Evolutionary conservation across 2,329 filamentous ascomycete species (phyloP).

Genomic region (Colletotrichum sansevieriae): DNA sequence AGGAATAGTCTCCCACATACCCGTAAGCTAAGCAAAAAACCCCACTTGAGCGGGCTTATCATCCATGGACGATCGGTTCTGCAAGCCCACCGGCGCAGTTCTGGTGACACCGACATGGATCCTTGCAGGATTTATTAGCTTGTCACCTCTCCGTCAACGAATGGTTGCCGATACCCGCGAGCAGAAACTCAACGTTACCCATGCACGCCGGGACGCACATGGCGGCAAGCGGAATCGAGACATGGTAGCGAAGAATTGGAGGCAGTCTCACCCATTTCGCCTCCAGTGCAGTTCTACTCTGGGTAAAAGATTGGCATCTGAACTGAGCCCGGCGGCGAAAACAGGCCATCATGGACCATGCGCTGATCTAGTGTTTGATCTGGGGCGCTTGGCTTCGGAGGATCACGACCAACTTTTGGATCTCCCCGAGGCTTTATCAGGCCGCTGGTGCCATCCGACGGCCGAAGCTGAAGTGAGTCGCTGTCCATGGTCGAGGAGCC

Average conservation of each 20-base stretch:
- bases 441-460: slow-evolving; percentile 11
- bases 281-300: slow-evolving; percentile 7
- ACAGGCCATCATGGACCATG: slow-evolving; percentile 20
- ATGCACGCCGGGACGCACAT: slow-evolving; percentile 28
- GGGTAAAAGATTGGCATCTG: slow-evolving; percentile 26
- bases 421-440: slow-evolving; percentile 10
- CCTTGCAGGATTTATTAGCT: slow-evolving; percentile 21
- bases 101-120: slow-evolving; percentile 27
- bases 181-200: slow-evolving; percentile 10
- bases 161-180: background rate
- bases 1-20: slow-evolving; percentile 34
- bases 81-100: slow-evolving; percentile 3
- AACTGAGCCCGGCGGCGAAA: slow-evolving; percentile 16
- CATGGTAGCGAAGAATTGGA: slow-evolving; percentile 3
- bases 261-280: slow-evolving; percentile 20
- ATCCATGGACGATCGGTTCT: slow-evolving; percentile 31
- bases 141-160: slow-evolving; percentile 13
- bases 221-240: slow-evolving; percentile 32
- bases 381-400: slow-evolving; percentile 4
- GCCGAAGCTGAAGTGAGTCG: background rate
- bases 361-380: slow-evolving; percentile 23
- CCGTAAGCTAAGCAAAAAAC: slow-evolving; percentile 26
- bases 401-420: slow-evolving; percentile 18
- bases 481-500: background rate
- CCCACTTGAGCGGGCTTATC: slow-evolving; percentile 29